phyloP scores from a whole-genome alignment of 345 rosid genomes.

The Aquilaria yunnanensis region DNA sequence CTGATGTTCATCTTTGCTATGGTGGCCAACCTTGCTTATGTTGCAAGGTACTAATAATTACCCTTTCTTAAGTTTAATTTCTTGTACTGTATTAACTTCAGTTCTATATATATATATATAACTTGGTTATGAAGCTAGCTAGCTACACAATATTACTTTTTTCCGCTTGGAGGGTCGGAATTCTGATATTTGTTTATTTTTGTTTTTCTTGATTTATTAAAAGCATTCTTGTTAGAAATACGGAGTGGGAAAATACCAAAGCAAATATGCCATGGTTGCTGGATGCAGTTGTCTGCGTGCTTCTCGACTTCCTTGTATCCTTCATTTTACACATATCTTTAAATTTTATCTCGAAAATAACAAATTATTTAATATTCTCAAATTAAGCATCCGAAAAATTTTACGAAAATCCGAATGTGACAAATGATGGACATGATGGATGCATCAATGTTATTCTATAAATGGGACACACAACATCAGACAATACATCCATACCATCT shows the following conservation, averaged over 20 bases:
- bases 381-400: too few species aligned
- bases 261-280: constrained; percentile 93
- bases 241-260: constrained; percentile 72
- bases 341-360: neutral
- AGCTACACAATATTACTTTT: neutral
- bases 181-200: neutral
- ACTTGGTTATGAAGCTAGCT: neutral
- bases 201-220: neutral
- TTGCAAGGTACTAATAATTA: constrained; percentile 38
- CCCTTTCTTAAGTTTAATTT: neutral
- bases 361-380: too few species aligned
- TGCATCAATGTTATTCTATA: too few species aligned
- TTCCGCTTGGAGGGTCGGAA: neutral
- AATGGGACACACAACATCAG: too few species aligned
- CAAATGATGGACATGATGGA: too few species aligned
- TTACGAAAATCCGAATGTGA: too few species aligned
- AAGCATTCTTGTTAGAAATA: constrained; percentile 82
- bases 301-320: constrained; percentile 93
- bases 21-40: constrained; percentile 77
- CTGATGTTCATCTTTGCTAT: constrained; percentile 88
- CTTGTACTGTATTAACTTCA: neutral
- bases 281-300: constrained; percentile 82
- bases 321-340: constrained; percentile 11
- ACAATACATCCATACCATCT: too few species aligned
- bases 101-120: neutral